Evolutionary conservation across 139 green algal genomes (phyloP), one percentile per base, ranked within the genome.

Genomic region (Chlorella sorokiniana): DNA sequence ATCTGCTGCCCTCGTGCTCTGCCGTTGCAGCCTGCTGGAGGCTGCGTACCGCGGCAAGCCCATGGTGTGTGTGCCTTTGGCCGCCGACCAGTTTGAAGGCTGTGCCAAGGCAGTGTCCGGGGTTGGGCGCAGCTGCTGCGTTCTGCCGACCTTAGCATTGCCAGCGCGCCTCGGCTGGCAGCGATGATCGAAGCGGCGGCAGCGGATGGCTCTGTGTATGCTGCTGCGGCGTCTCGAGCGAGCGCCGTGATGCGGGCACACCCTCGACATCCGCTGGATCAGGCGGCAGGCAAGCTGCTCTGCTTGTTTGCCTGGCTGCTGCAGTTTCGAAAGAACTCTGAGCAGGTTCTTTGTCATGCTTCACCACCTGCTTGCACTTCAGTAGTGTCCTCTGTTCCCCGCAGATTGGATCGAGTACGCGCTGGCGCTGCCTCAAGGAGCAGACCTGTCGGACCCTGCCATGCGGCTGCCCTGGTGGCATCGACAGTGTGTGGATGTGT

Each of bases 391-490:
- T 68, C 3, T 38, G 23, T 10, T 5, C 25, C 64, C 7, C 11
- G 64, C 64, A 70, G 64, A 70, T 42, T 70, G 64, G 64, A 42
- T 70, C 6, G 64, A 70, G 64, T 70, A 70, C 25, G 64, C 64
- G 16, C 33, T 48, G 33, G 64, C 64, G 35, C 64, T 70, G 64
- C 64, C 64, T 5, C 64, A 31, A 22, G 64, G 33, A 1, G 35
- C 64, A 6, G 33, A 44, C 20, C 35, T 70, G 64, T 3, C 7
- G 33, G 64, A 70, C 11, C 64, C 64, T 23, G 64, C 64, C 11
- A 42, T 42, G 31, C 2, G 11, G 14, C 10, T 70, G 64, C 64
- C 64, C 64, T 70, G 64, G 64, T 70, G 64, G 64, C 64, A 22
- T 16, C 35, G 64, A 11, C 33, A 70, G 9, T 70, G 64, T 33